A percentile compares a stretch with the other conserved stretches of the same genome.
These are phyloP conservation scores for Populus hybrid DNA, from an alignment of 441 rosid genomes.

Conservation along the genomic window DNA sequence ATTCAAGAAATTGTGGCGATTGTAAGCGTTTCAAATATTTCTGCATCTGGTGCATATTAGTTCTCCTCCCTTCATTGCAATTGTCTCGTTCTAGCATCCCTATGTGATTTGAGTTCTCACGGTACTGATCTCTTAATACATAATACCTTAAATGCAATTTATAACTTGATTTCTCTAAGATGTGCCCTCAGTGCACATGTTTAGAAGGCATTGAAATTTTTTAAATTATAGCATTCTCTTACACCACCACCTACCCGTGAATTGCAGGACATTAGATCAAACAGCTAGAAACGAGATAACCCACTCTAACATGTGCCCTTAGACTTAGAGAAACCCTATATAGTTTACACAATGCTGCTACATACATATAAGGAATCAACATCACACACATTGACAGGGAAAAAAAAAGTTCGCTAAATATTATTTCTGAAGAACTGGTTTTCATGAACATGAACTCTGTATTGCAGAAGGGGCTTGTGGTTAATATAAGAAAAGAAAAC, in stretches of 20 bases:
- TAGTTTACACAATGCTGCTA: background rate
- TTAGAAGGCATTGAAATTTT: background rate
- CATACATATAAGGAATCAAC: background rate
- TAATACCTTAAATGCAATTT: background rate
- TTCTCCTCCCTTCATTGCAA: background rate
- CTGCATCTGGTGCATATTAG: background rate
- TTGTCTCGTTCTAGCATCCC: background rate
- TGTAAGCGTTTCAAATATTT: constrained; percentile 41
- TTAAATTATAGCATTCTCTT: background rate
- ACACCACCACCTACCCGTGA: background rate
- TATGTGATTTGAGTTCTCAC: background rate
- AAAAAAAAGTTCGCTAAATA: background rate
- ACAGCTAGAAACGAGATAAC: too few relatives aligned
- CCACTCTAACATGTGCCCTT: too few relatives aligned
- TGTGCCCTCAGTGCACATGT: background rate
- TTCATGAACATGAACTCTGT: background rate
- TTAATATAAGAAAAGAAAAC: background rate
- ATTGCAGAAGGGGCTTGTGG: constrained; percentile 18
- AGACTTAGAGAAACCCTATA: too few relatives aligned
- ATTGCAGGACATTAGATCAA: too few relatives aligned
- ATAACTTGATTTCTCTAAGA: background rate
- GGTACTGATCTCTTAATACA: background rate
- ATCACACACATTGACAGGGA: background rate
- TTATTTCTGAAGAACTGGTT: background rate
- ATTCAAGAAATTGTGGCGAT: constrained; percentile 54